Percentiles rank a stretch among this genome's conserved stretches.
These are phyloP conservation scores for Cymodocea nodosa DNA, from an alignment of 116 monocot species.

Conservation along the genomic window DNA sequence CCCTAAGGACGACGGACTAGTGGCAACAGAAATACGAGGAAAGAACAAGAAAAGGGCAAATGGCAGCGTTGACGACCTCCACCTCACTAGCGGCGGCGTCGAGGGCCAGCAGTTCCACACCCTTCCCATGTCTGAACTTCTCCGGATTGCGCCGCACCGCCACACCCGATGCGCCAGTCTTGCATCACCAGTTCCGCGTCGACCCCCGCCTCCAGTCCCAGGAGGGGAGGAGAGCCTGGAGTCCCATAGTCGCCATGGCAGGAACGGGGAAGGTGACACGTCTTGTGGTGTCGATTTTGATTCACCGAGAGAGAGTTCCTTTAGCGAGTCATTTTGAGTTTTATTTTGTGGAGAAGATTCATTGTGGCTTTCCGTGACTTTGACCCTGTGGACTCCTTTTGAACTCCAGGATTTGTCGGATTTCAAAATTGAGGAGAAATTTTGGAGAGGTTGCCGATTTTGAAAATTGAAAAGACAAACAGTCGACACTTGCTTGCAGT, in stretches of 20 bases:
- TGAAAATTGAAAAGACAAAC: no score
- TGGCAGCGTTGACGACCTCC: background rate
- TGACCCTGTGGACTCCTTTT: background rate
- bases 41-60: background rate
- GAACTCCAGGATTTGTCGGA: background rate
- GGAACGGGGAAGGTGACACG: slow-evolving; percentile 50
- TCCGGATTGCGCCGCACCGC: slow-evolving; percentile 21
- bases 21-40: background rate
- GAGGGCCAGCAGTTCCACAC: background rate
- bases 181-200: slow-evolving; percentile 1
- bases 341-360: background rate
- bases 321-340: background rate
- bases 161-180: slow-evolving; percentile 11
- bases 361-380: background rate
- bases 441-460: no score
- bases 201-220: slow-evolving; percentile 10
- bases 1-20: no score
- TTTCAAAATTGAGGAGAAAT: background rate
- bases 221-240: slow-evolving; percentile 14
- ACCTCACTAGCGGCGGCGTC: slow-evolving; percentile 1
- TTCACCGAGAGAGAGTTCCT: no score
- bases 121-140: slow-evolving; percentile 14
- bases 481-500: no score
- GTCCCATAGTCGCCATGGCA: slow-evolving; percentile 67
- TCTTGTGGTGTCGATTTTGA: background rate